These are phyloP conservation scores for Dichotomopilus funicola DNA, from an alignment of 2,329 filamentous ascomycete genomes.

Conservation along the genomic window DNA sequence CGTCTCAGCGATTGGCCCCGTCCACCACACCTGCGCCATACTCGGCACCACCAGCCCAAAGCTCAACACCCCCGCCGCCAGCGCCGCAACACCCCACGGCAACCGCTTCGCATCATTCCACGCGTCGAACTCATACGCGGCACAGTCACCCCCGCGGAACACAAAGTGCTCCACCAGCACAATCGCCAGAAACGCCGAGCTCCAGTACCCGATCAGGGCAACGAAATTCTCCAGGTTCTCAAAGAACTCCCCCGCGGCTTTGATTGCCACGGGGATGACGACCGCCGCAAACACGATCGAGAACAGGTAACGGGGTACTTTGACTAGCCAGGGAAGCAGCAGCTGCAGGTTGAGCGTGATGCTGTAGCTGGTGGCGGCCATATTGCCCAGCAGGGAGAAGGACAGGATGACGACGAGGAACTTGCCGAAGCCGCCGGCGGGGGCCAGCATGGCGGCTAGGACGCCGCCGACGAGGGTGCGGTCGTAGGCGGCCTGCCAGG, in stretches of 20 bases:
- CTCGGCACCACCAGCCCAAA: constrained; percentile 33
- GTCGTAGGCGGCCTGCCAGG: constrained; percentile 49
- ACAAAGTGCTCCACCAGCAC: constrained; percentile 29
- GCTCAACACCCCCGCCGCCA: constrained; percentile 17
- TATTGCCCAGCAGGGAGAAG: constrained; percentile 52
- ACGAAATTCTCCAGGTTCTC: constrained; percentile 39
- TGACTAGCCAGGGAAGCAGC: constrained; percentile 33
- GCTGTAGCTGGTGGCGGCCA: constrained; percentile 54
- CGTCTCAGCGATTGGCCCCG: constrained; percentile 36
- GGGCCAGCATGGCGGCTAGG: constrained; percentile 51
- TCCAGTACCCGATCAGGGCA: constrained; percentile 41
- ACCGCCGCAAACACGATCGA: constrained; percentile 34
- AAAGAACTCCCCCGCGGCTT: constrained; percentile 35
- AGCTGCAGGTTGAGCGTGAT: constrained; percentile 56
- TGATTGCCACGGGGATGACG: constrained; percentile 36
- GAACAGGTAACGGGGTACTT: constrained; percentile 37
- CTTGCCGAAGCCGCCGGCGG: constrained; percentile 54
- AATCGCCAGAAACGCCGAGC: constrained; percentile 36
- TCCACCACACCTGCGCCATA: constrained; percentile 39
- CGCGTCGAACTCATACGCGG: constrained; percentile 18
- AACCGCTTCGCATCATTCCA: constrained; percentile 24
- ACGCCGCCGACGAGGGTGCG: constrained; percentile 51
- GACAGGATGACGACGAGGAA: constrained; percentile 55
- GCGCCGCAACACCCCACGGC: constrained; percentile 26
- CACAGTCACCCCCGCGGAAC: constrained; percentile 21